phyloP scores from a whole-genome alignment of 768 basidiomycete genomes.

The Phlegmacium glaucopus region DNA sequence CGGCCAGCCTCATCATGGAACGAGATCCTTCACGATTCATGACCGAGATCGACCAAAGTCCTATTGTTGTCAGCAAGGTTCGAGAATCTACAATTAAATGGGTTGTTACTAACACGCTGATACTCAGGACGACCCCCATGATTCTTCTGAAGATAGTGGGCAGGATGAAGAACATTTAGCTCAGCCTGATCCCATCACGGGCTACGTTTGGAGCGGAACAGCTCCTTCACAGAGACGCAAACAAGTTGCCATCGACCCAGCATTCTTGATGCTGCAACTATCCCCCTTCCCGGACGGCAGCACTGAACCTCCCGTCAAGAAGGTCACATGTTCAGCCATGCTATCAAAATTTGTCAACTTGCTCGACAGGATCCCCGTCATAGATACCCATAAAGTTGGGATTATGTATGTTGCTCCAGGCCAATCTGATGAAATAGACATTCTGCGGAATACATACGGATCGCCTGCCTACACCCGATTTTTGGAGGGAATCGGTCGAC shows the following conservation, averaged over 20 bases:
- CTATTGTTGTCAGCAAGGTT: no score
- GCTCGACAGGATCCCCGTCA: slow-evolving; percentile 86
- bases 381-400: slow-evolving; percentile 96
- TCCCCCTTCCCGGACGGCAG: slow-evolving; percentile 58
- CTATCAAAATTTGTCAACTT: slow-evolving; percentile 59
- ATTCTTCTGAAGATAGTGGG: slow-evolving; percentile 15
- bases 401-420: slow-evolving; percentile 95
- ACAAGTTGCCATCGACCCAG: slow-evolving; percentile 80
- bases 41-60: slow-evolving; percentile 18
- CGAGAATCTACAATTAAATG: neutral
- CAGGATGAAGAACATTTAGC: slow-evolving; percentile 25
- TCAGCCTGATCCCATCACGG: slow-evolving; percentile 70
- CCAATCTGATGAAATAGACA: slow-evolving; percentile 80
- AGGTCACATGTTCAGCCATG: slow-evolving; percentile 44
- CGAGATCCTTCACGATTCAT: slow-evolving; percentile 38
- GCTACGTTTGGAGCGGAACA: slow-evolving; percentile 84
- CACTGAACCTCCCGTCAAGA: slow-evolving; percentile 36
- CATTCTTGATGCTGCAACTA: slow-evolving; percentile 81
- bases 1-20: slow-evolving; percentile 73
- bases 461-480: slow-evolving; percentile 95
- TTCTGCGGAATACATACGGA: slow-evolving; percentile 86
- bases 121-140: slow-evolving; percentile 26
- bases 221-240: slow-evolving; percentile 89
- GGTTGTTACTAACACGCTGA: neutral
- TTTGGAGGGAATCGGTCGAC: slow-evolving; percentile 81